phyloP scores from a whole-genome alignment of 2,329 filamentous ascomycete species.

The Xylariaceae sp. region DNA sequence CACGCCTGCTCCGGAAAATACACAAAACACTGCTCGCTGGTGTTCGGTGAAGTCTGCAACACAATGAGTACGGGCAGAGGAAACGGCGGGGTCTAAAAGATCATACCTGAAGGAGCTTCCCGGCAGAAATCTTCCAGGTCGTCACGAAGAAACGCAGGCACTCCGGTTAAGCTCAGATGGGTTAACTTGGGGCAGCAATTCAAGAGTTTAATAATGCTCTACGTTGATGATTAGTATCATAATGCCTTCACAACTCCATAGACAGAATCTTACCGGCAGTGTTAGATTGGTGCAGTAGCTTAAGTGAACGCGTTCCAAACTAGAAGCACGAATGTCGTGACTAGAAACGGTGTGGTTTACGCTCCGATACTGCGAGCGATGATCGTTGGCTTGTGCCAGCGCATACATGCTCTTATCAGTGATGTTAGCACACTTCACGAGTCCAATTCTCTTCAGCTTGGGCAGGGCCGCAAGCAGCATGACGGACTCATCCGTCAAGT shows the following conservation, averaged over 20 bases:
- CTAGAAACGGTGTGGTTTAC: constrained; percentile 51
- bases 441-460: constrained; percentile 90
- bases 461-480: constrained; percentile 83
- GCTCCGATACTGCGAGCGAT: constrained; percentile 57
- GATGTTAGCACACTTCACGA: constrained; percentile 92
- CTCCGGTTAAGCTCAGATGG: constrained; percentile 91
- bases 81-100: not conserved
- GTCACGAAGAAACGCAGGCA: constrained; percentile 85
- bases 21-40: constrained; percentile 94
- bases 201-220: constrained; percentile 90
- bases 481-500: constrained; percentile 87
- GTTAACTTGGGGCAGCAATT: constrained; percentile 93
- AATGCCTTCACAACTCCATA: not conserved
- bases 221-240: constrained; percentile 21
- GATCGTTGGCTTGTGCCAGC: constrained; percentile 73
- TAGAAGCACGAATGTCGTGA: constrained; percentile 64
- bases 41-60: constrained; percentile 86
- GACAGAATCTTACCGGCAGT: constrained; percentile 65
- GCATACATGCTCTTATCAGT: constrained; percentile 89
- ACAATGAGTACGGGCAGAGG: constrained; percentile 36
- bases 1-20: constrained; percentile 91
- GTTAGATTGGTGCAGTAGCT: constrained; percentile 92
- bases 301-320: constrained; percentile 90
- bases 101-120: constrained; percentile 75
- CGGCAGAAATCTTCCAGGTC: constrained; percentile 88